Base-by-base conservation (phyloP, 1,139 yeast genomes). In the Nakaseomyces nivariensis region DNA sequence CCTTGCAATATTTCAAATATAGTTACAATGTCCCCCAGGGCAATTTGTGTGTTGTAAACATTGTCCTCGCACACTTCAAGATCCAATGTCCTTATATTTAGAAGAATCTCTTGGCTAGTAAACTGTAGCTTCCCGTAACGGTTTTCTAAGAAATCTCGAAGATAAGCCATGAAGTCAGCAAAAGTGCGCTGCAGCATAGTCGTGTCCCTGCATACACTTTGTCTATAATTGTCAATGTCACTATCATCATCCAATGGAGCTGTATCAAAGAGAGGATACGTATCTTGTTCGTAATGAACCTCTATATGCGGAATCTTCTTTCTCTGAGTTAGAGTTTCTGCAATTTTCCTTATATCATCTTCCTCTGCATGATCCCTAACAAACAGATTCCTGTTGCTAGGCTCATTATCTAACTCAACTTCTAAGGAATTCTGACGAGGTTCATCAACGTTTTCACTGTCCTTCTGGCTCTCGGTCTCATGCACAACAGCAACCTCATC, bases 1-100 rank as follows among this genome's bases (percentile, higher is more conserved):
- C 56, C 57, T 41, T 52, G 56, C 13, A 66, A 49, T 22, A 63
- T 58, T 25, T 54, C 58, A 46, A 61, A 66, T 10, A 66, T 61
- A 0, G 66, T 62, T n/a, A 56, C 52, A 25, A 66, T 52, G 49
- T 66, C 69, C 37, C 57, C 58, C 45, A 66, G 57, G 9, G 66
- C 53, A 10, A 65, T 57, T 33, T 60, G 62, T 40, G 60, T 58
- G 48, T 63, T 63, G 50, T 63, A 65, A 9, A 58, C 49, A 49
- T 66, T 66, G 49, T 66, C 69, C 46, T 66, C 69, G 45, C 57
- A 59, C 7, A 66, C 49, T 3, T 52, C 53, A n/a, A 66, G 45
- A 49, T 64, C 67, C 25, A 66, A 52, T 11, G 58, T 54, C 7
- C 61, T 63, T 11, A 64, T 53, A 2, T 52, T 55, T 3, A 65